These are phyloP conservation scores for Syzygium oleosum DNA, from an alignment of 345 rosid genomes.

Conservation along the genomic window DNA sequence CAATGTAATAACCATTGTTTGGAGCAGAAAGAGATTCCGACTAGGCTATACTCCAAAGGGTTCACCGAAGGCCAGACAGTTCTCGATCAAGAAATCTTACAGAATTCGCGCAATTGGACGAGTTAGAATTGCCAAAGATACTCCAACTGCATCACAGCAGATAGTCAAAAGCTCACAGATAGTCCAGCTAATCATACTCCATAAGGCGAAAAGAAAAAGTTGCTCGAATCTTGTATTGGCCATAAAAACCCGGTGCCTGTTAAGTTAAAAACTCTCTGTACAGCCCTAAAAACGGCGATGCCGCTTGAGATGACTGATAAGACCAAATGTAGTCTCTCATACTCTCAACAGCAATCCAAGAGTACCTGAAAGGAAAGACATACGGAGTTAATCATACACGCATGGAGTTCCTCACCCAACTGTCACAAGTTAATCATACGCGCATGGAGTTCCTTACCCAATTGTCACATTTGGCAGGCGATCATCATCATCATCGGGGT, in stretches of 20 bases:
- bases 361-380: no score
- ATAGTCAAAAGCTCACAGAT: neutral
- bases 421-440: no score
- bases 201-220: neutral
- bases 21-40: neutral
- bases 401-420: no score
- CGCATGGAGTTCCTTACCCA: no score
- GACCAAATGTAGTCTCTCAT: no score
- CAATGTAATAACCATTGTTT: neutral
- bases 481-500: constrained; percentile 67
- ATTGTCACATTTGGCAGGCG: constrained; percentile 9
- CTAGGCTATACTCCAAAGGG: neutral
- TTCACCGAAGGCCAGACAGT: neutral
- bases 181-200: neutral
- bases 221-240: neutral
- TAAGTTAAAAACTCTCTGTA: no score
- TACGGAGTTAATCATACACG: no score
- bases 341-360: no score
- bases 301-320: no score
- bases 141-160: neutral
- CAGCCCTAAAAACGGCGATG: no score
- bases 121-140: neutral
- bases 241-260: no score
- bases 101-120: neutral
- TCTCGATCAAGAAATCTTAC: neutral